Evolutionary conservation across 2,329 filamentous ascomycete genomes (phyloP).

Genomic region (Curvularia lunata): DNA sequence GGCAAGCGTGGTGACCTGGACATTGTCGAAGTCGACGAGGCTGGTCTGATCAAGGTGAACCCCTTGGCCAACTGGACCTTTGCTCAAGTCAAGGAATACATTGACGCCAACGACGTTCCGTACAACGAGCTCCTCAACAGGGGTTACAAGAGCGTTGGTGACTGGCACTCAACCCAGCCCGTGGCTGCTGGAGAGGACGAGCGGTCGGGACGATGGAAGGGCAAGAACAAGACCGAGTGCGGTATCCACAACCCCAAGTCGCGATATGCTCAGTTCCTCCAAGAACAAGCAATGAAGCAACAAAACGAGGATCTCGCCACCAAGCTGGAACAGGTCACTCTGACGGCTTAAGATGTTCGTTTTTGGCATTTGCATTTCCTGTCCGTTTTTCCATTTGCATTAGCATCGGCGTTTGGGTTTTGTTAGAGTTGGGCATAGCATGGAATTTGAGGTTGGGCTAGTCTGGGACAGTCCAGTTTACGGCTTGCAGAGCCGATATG

Average conservation of each 20-base stretch:
- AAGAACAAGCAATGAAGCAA: slow-evolving; percentile 71
- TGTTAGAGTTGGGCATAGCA: slow-evolving; percentile 15
- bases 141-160: slow-evolving; percentile 97
- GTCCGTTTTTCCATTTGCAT: slow-evolving; percentile 16
- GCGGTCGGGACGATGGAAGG: slow-evolving; percentile 96
- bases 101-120: slow-evolving; percentile 84
- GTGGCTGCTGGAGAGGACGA: slow-evolving; percentile 93
- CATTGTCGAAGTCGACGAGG: slow-evolving; percentile 91
- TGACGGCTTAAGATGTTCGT: slow-evolving; percentile 28
- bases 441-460: slow-evolving; percentile 46
- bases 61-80: slow-evolving; percentile 95
- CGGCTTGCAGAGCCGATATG: slow-evolving; percentile 15
- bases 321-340: slow-evolving; percentile 39
- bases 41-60: slow-evolving; percentile 95
- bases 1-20: slow-evolving; percentile 89
- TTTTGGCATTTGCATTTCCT: neutral
- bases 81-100: slow-evolving; percentile 84
- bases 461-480: slow-evolving; percentile 10
- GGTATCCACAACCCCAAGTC: slow-evolving; percentile 98
- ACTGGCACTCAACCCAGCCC: slow-evolving; percentile 95
- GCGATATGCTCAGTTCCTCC: slow-evolving; percentile 84
- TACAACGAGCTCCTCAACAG: slow-evolving; percentile 90
- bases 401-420: slow-evolving; percentile 21
- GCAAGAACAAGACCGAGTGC: slow-evolving; percentile 93
- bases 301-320: slow-evolving; percentile 46